These are phyloP conservation scores for Dentipellis fragilis DNA, from an alignment of 768 basidiomycete species.

Conservation along the genomic window DNA sequence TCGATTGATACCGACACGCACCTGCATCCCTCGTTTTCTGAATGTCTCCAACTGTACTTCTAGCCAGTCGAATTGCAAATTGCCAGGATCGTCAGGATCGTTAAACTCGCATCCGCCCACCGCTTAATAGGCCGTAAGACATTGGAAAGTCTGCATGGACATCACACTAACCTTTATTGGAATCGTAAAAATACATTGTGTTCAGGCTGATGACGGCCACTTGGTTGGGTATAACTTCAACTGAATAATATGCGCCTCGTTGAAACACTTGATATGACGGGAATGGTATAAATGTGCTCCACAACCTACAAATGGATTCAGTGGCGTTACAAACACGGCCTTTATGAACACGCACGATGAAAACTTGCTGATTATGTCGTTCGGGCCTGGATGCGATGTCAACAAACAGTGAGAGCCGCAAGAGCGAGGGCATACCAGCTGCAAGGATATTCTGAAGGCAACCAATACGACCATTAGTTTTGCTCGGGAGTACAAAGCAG, in stretches of 20 bases:
- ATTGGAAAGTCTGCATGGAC: background rate
- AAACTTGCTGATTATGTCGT: slow-evolving; percentile 58
- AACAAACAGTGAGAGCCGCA: background rate
- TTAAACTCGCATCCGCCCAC: slow-evolving; percentile 63
- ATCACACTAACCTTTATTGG: slow-evolving; percentile 59
- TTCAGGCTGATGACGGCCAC: slow-evolving; percentile 80
- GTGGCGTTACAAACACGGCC: background rate
- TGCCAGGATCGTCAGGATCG: slow-evolving; percentile 73
- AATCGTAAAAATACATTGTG: slow-evolving; percentile 86
- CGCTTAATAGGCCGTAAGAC: slow-evolving; percentile 30
- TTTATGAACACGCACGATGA: slow-evolving; percentile 39
- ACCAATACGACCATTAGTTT: slow-evolving; percentile 3
- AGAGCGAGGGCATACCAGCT: slow-evolving; percentile 33
- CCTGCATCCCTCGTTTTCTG: slow-evolving; percentile 65
- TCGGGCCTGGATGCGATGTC: slow-evolving; percentile 38
- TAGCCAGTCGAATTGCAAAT: slow-evolving; percentile 83
- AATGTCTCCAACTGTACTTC: slow-evolving; percentile 71
- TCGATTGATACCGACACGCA: slow-evolving; percentile 20
- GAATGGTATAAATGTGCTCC: slow-evolving; percentile 74
- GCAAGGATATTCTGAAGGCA: slow-evolving; percentile 49
- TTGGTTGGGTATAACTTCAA: slow-evolving; percentile 67
- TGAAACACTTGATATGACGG: slow-evolving; percentile 74
- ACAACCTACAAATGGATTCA: slow-evolving; percentile 40
- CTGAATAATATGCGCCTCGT: slow-evolving; percentile 76
- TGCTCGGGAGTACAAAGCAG: slow-evolving; percentile 2